These are phyloP conservation scores for Saccharomycopsis schoenii DNA, from an alignment of 805 yeast species.

Conservation along the genomic window DNA sequence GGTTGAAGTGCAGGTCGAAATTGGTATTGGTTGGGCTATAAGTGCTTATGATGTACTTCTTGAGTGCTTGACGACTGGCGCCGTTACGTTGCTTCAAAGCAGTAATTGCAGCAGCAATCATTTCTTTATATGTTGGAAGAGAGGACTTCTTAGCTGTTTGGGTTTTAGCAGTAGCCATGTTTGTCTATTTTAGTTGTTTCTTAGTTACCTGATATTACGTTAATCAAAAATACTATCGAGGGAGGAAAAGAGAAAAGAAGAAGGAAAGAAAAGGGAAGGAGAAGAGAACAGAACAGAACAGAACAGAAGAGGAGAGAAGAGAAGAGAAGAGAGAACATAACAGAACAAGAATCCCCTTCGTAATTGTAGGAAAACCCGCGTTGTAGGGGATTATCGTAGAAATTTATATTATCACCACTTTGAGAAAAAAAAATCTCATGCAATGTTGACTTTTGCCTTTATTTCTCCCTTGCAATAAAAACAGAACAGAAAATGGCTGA, in stretches of 20 bases:
- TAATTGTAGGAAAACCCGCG: neutral
- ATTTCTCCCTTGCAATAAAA: neutral
- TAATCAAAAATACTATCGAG: too few relatives aligned
- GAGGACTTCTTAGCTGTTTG: constrained; percentile 17
- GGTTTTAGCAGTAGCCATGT: constrained; percentile 15
- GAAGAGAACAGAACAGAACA: neutral
- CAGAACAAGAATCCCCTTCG: neutral
- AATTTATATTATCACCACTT: constrained; percentile 1
- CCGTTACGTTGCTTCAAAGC: constrained; percentile 76
- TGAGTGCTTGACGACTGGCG: constrained; percentile 76
- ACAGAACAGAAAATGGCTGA: neutral
- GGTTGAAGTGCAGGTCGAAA: constrained; percentile 68
- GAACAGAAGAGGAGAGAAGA: neutral
- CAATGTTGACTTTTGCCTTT: neutral
- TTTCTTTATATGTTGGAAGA: constrained; percentile 29
- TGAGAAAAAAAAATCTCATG: neutral
- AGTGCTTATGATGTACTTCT: constrained; percentile 66
- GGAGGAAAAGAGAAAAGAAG: too few relatives aligned
- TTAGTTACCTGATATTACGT: neutral
- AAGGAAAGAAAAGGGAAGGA: neutral
- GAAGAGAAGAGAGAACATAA: neutral
- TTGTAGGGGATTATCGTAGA: neutral
- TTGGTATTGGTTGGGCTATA: constrained; percentile 47
- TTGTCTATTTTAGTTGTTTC: neutral
- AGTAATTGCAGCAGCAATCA: constrained; percentile 47